phyloP scores from a whole-genome alignment of 2,329 filamentous ascomycete species.

The Epichloe uncinata region DNA sequence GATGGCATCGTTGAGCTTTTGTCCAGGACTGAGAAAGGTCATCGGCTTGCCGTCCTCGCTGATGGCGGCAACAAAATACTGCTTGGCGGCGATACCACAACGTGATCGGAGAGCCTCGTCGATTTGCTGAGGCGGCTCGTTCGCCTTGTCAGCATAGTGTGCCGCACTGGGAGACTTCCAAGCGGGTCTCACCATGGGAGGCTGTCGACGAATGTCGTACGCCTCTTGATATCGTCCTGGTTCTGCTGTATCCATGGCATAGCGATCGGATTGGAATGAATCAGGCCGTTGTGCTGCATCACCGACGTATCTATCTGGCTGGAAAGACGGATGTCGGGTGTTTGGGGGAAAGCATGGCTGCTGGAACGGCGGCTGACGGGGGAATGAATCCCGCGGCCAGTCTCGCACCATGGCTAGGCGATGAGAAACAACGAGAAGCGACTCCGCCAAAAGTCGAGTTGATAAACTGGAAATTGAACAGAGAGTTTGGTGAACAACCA shows the following conservation, averaged over 20 bases:
- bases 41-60: conserved; percentile 32
- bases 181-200: conserved; percentile 23
- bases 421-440: not conserved
- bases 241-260: conserved; percentile 16
- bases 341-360: conserved; percentile 11
- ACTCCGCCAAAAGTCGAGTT: not conserved
- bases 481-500: not conserved
- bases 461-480: not conserved
- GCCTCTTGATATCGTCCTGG: conserved; percentile 22
- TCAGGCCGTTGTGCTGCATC: conserved; percentile 18
- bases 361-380: conserved; percentile 21
- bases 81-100: conserved; percentile 36
- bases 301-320: conserved; percentile 16
- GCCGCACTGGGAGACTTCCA: not conserved
- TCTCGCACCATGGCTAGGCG: conserved; percentile 26
- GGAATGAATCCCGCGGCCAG: conserved; percentile 25
- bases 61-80: conserved; percentile 39
- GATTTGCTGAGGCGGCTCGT: conserved; percentile 29
- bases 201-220: conserved; percentile 21
- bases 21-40: conserved; percentile 32
- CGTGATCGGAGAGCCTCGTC: conserved; percentile 36
- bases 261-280: conserved; percentile 18
- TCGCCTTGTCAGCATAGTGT: conserved; percentile 3
- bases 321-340: conserved; percentile 19
- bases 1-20: conserved; percentile 23